These are phyloP conservation scores for Paramecium bursaria DNA, from an alignment of 73 alveolate genomes.

Conservation along the genomic window DNA sequence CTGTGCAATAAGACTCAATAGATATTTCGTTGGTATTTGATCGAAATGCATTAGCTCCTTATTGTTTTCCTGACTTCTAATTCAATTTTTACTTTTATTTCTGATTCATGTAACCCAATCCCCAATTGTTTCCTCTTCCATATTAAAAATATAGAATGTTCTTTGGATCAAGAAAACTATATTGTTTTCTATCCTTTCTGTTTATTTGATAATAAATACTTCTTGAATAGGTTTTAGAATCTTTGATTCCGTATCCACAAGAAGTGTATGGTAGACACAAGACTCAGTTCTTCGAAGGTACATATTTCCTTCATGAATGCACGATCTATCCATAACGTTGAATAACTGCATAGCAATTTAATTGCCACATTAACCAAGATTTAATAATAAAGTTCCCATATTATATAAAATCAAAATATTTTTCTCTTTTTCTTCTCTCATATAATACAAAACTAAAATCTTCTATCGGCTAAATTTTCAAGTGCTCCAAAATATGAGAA, in stretches of 20 bases:
- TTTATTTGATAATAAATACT: conserved; percentile 57
- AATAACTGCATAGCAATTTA: conserved; percentile 64
- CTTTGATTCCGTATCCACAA: conserved; percentile 73
- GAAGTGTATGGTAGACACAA: conserved; percentile 65
- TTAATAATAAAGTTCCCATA: conserved; percentile 67
- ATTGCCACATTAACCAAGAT: conserved; percentile 77
- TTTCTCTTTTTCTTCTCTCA: too few relatives aligned
- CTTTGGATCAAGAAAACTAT: conserved; percentile 67
- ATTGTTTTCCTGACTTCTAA: background rate
- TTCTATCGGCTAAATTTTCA: conserved; percentile 45
- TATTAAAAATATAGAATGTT: conserved; percentile 71
- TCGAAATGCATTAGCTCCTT: background rate
- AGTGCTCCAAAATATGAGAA: conserved; percentile 72
- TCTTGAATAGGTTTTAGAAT: conserved; percentile 70
- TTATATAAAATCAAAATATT: too few relatives aligned
- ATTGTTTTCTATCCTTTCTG: conserved; percentile 75
- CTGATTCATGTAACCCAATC: conserved; percentile 91
- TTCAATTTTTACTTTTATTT: conserved; percentile 26
- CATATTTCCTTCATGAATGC: conserved; percentile 56
- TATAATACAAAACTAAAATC: conserved; percentile 26
- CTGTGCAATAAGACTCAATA: conserved; percentile 29
- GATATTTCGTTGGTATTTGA: conserved; percentile 40
- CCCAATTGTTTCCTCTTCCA: conserved; percentile 99
- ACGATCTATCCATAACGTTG: conserved; percentile 66
- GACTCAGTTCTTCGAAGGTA: conserved; percentile 62